Conservation (phyloP, 768 basidiomycete genomes). For the Daedalea quercina region DNA sequence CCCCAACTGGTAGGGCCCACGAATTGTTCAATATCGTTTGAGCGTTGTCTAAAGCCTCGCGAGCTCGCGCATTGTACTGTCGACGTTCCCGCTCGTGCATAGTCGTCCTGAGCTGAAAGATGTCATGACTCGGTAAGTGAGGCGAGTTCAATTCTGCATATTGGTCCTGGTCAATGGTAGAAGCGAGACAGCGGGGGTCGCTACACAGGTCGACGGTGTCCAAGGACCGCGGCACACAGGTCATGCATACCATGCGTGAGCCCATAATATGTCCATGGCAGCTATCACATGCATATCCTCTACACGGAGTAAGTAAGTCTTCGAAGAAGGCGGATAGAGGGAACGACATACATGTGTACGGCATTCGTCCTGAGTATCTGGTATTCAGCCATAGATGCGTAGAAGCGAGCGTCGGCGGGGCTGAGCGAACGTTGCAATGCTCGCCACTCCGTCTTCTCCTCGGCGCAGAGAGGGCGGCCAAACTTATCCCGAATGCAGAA, state of each 20-base stretch:
- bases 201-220: conserved; percentile 26
- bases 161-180: conserved; percentile 4
- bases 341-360: conserved; percentile 19
- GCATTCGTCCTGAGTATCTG: conserved; percentile 14
- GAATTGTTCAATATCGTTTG: conserved; percentile 2
- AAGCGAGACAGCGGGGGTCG: conserved; percentile 15
- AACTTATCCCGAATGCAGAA: conserved; percentile 20
- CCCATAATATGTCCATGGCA: conserved; percentile 23
- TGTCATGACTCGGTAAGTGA: conserved; percentile 25
- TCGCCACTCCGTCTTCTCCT: conserved; percentile 13
- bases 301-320: neutral
- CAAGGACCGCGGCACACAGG: conserved; percentile 15
- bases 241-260: conserved; percentile 24
- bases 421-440: conserved; percentile 15
- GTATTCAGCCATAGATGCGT: conserved; percentile 15
- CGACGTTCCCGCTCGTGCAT: conserved; percentile 11
- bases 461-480: conserved; percentile 6
- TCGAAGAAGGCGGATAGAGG: too few species aligned
- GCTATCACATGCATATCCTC: neutral
- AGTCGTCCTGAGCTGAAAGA: conserved; percentile 22
- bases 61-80: conserved; percentile 16
- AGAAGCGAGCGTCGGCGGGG: conserved; percentile 19
- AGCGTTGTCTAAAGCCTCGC: conserved; percentile 13
- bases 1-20: neutral
- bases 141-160: conserved; percentile 10